phyloP scores from a whole-genome alignment of 2,329 filamentous ascomycete species.

The Colletotrichum tropicicola region DNA sequence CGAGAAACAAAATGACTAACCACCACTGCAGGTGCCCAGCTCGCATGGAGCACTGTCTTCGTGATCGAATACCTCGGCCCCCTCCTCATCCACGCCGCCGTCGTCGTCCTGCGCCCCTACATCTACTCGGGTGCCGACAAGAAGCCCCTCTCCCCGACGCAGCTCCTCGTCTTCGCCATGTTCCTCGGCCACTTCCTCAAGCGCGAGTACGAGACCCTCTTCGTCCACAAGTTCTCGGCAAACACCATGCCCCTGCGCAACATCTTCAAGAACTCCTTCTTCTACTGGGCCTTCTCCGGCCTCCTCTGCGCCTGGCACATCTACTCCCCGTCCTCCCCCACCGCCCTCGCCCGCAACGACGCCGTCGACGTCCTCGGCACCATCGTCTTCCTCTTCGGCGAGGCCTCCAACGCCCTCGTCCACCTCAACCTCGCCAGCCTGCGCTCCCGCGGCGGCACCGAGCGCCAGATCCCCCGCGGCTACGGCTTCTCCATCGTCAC shows the following conservation, averaged over 20 bases:
- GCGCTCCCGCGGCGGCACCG: conserved; percentile 80
- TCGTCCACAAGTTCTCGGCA: conserved; percentile 93
- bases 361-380: conserved; percentile 73
- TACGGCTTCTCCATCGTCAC: conserved; percentile 89
- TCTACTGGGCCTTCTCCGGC: conserved; percentile 92
- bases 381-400: conserved; percentile 78
- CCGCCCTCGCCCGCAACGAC: conserved; percentile 60
- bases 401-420: conserved; percentile 81
- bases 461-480: conserved; percentile 87
- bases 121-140: conserved; percentile 53
- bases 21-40: conserved; percentile 74
- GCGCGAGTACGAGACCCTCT: conserved; percentile 93
- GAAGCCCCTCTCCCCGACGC: conserved; percentile 68
- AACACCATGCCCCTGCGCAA: conserved; percentile 92
- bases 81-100: conserved; percentile 82
- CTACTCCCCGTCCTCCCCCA: conserved; percentile 78
- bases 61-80: conserved; percentile 95
- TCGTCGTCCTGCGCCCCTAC: conserved; percentile 77
- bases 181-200: conserved; percentile 89
- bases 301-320: conserved; percentile 84
- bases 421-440: conserved; percentile 83
- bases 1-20: not conserved
- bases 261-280: conserved; percentile 93
- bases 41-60: conserved; percentile 93
- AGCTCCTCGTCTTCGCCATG: conserved; percentile 78